A percentile compares a stretch with the other conserved stretches of the same genome.
phyloP scores from a whole-genome alignment of 148 eudicot species.

The Rhododendron molle region DNA sequence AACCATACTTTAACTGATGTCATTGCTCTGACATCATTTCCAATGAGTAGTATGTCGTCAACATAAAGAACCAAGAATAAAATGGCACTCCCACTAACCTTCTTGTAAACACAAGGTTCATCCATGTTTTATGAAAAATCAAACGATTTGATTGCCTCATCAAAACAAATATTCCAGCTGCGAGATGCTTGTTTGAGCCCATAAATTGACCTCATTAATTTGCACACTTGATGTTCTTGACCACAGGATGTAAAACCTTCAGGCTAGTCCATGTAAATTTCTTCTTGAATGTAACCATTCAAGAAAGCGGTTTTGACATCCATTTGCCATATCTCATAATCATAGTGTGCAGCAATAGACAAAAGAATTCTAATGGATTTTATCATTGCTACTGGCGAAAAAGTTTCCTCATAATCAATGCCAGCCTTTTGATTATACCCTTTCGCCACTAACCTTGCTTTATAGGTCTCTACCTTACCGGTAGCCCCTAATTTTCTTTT shows the following conservation, averaged over 20 bases:
- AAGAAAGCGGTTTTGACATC: not conserved
- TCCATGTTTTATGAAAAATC: not conserved
- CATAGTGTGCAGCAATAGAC: not conserved
- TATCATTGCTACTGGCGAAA: not conserved
- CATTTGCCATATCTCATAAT: not conserved
- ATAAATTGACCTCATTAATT: not conserved
- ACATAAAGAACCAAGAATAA: not conserved
- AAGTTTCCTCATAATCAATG: not conserved
- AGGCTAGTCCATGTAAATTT: not conserved
- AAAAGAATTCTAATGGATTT: not conserved
- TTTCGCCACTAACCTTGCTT: too few species aligned
- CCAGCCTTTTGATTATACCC: not conserved
- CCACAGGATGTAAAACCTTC: not conserved
- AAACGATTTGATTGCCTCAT: not conserved
- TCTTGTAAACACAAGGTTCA: not conserved
- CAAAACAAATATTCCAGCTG: not conserved
- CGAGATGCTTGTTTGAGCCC: not conserved
- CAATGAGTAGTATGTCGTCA: too few species aligned
- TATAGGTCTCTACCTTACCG: not conserved
- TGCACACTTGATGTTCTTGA: not conserved
- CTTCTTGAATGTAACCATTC: not conserved
- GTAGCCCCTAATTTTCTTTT: not conserved
- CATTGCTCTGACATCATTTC: too few species aligned
- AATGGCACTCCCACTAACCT: not conserved
- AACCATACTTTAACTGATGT: too few species aligned